These are phyloP conservation scores for Nannizzia gypsea DNA, from an alignment of 2,329 filamentous ascomycete genomes.

Conservation along the genomic window DNA sequence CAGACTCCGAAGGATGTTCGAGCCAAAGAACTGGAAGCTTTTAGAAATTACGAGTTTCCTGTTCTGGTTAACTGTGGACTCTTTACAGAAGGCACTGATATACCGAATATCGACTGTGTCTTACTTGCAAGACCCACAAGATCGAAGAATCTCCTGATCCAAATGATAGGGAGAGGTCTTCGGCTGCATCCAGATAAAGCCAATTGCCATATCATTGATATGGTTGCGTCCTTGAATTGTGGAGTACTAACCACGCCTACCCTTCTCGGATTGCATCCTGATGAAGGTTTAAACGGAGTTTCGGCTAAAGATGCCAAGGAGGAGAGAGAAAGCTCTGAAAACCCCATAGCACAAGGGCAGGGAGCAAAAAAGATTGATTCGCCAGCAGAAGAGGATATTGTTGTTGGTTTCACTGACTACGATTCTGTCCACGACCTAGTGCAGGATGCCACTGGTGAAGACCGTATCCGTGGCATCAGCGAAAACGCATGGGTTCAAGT, in stretches of 20 bases:
- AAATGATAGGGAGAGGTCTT: constrained; percentile 96
- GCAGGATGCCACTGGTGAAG: constrained; percentile 64
- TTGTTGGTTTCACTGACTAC: constrained; percentile 77
- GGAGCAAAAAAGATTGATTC: constrained; percentile 2
- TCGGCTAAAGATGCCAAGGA: constrained; percentile 50
- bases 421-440: constrained; percentile 85
- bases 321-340: constrained; percentile 27
- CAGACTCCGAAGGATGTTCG: constrained; percentile 61
- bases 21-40: constrained; percentile 58
- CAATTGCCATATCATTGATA: constrained; percentile 90
- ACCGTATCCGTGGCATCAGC: constrained; percentile 65
- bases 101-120: constrained; percentile 93
- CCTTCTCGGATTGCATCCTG: constrained; percentile 80
- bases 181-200: constrained; percentile 67
- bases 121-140: constrained; percentile 76
- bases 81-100: constrained; percentile 95
- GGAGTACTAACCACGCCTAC: constrained; percentile 87
- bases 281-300: constrained; percentile 58
- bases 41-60: constrained; percentile 64
- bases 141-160: constrained; percentile 84
- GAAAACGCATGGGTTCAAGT: constrained; percentile 72
- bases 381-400: constrained; percentile 25
- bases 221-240: constrained; percentile 73
- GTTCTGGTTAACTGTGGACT: constrained; percentile 91
- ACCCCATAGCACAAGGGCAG: background rate